These are phyloP conservation scores for Laetiporus sulphureus DNA, from an alignment of 1,284 basidiomycete species.

Conservation along the genomic window DNA sequence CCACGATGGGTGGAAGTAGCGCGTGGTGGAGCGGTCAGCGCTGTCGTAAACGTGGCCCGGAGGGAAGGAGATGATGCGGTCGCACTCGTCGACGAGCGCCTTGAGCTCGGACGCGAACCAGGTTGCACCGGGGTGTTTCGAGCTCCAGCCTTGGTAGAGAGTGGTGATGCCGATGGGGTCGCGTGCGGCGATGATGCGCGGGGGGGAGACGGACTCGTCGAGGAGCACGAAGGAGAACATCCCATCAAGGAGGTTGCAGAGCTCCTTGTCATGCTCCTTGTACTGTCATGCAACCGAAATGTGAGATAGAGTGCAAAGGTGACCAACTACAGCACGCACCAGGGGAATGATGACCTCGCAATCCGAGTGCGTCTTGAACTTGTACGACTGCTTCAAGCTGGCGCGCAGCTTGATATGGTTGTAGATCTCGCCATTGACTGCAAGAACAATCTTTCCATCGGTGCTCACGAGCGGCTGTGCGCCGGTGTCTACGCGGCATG, in stretches of 20 bases:
- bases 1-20: constrained; percentile 87
- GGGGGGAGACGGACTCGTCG: constrained; percentile 86
- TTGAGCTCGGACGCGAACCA: constrained; percentile 98
- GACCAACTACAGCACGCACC: constrained; percentile 38
- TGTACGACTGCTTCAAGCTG: constrained; percentile 52
- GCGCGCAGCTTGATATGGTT: constrained; percentile 88
- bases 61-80: constrained; percentile 93
- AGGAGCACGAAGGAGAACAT: constrained; percentile 99
- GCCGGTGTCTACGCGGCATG: constrained; percentile 72
- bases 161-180: constrained; percentile 99
- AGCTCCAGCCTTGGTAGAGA: constrained; percentile 94
- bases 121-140: constrained; percentile 75
- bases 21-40: constrained; percentile 63
- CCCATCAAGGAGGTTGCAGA: constrained; percentile 86
- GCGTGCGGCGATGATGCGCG: constrained; percentile 90
- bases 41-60: constrained; percentile 96
- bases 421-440: constrained; percentile 99
- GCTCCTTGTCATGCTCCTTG: constrained; percentile 69
- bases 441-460: constrained; percentile 81
- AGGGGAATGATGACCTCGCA: constrained; percentile 96
- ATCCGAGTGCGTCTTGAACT: constrained; percentile 97
- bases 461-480: constrained; percentile 92
- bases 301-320: not conserved
- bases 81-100: constrained; percentile 88
- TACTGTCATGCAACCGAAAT: constrained; percentile 67